Conservation (phyloP, 129 eudicot genomes). For the Flaveria ramosissima region DNA sequence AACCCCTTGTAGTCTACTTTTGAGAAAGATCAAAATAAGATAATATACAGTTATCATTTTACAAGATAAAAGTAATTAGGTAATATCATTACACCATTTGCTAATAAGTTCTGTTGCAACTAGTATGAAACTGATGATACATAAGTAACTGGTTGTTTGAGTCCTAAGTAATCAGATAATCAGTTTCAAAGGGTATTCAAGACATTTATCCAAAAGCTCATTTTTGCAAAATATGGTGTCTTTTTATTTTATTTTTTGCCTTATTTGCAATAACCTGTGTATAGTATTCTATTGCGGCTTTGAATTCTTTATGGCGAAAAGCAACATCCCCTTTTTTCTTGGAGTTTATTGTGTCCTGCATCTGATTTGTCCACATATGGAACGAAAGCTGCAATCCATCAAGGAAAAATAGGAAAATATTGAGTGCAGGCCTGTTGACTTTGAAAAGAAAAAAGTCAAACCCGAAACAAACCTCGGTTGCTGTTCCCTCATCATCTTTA, state of each 20-base stretch:
- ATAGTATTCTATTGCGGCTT: slow-evolving; percentile 77
- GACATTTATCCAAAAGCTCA: background rate
- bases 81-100: background rate
- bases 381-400: slow-evolving; percentile 68
- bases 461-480: slow-evolving; percentile 74
- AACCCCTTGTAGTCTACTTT: background rate
- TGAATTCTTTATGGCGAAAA: slow-evolving; percentile 81
- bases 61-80: background rate
- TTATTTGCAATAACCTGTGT: slow-evolving; percentile 50
- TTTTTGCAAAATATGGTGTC: background rate
- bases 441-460: slow-evolving; percentile 20
- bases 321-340: slow-evolving; percentile 92
- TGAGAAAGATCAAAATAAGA: background rate
- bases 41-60: background rate
- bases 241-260: too few relatives aligned
- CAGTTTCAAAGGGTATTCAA: background rate
- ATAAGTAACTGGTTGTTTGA: background rate
- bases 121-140: background rate
- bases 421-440: slow-evolving; percentile 15
- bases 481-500: slow-evolving; percentile 93
- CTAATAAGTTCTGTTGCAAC: slow-evolving; percentile 12
- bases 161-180: background rate
- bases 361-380: slow-evolving; percentile 93
- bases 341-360: slow-evolving; percentile 81
- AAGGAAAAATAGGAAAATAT: background rate